phyloP scores from a whole-genome alignment of 495 filamentous ascomycete species.

The Tuber calosporum region DNA sequence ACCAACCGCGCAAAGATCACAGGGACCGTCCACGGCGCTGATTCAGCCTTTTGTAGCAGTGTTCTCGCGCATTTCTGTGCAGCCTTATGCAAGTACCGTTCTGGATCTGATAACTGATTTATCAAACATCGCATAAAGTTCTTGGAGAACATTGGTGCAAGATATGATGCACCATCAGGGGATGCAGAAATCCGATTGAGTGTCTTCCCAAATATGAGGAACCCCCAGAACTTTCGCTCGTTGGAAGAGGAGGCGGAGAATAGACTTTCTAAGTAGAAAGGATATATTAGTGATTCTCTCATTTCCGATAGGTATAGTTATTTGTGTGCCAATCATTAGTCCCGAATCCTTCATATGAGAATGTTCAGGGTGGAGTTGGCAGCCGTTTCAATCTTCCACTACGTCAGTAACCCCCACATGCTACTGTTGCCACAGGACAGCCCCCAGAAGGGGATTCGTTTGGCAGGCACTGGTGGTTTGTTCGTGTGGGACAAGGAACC shows the following conservation, averaged over 20 bases:
- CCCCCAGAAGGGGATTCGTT: slow-evolving; percentile 14
- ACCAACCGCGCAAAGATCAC: slow-evolving; percentile 60
- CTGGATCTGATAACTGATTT: slow-evolving; percentile 76
- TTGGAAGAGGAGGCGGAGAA: slow-evolving; percentile 73
- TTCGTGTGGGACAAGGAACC: slow-evolving; percentile 7
- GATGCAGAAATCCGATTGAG: slow-evolving; percentile 42
- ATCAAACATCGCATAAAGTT: slow-evolving; percentile 76
- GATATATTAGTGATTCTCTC: slow-evolving; percentile 14
- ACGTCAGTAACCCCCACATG: slow-evolving; percentile 3
- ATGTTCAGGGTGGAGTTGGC: slow-evolving; percentile 17
- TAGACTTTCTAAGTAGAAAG: slow-evolving; percentile 56
- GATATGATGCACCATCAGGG: slow-evolving; percentile 15
- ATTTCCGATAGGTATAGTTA: not conserved
- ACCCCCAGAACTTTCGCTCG: slow-evolving; percentile 83
- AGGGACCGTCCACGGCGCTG: slow-evolving; percentile 54
- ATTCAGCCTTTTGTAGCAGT: slow-evolving; percentile 59
- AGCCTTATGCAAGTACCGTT: slow-evolving; percentile 75
- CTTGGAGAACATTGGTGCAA: slow-evolving; percentile 62
- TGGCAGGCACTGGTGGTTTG: slow-evolving; percentile 10
- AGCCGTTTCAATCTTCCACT: slow-evolving; percentile 17
- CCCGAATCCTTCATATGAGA: slow-evolving; percentile 22
- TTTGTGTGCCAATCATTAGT: slow-evolving; percentile 24
- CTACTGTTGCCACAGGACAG: slow-evolving; percentile 6
- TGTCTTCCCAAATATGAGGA: slow-evolving; percentile 71
- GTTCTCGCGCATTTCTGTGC: slow-evolving; percentile 65